These are phyloP conservation scores for Leccinum obscurum DNA, from an alignment of 768 basidiomycete genomes.

Conservation along the genomic window DNA sequence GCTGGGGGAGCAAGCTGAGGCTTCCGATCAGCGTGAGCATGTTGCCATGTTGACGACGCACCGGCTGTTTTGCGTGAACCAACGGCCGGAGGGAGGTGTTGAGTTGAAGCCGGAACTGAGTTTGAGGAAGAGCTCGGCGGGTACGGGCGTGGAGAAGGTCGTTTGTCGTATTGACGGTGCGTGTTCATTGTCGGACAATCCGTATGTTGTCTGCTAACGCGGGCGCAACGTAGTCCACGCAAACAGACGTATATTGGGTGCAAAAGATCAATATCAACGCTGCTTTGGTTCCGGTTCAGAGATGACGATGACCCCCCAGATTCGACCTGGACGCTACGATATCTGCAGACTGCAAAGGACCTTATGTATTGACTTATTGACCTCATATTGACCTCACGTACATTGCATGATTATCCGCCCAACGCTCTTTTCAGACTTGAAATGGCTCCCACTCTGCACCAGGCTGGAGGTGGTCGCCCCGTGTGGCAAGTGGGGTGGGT, in stretches of 20 bases:
- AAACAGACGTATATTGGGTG: constrained; percentile 41
- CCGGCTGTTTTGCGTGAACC: constrained; percentile 59
- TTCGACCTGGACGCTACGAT: neutral
- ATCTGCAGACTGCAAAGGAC: neutral
- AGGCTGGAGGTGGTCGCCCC: too few relatives aligned
- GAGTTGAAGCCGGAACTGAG: constrained; percentile 52
- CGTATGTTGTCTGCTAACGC: neutral
- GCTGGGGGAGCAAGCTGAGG: constrained; percentile 57
- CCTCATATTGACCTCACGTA: too few relatives aligned
- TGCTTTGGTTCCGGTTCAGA: neutral
- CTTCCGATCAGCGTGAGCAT: constrained; percentile 51
- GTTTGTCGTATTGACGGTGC: constrained; percentile 61
- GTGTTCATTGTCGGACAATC: constrained; percentile 20
- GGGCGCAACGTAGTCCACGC: constrained; percentile 41
- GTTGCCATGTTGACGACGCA: constrained; percentile 52
- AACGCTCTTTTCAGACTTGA: too few relatives aligned
- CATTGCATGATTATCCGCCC: too few relatives aligned
- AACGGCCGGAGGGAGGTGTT: constrained; percentile 34
- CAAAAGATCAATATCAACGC: constrained; percentile 37
- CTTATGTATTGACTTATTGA: too few relatives aligned
- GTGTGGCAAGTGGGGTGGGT: too few relatives aligned
- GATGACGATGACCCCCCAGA: neutral
- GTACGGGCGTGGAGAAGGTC: constrained; percentile 14
- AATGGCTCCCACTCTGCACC: too few relatives aligned
- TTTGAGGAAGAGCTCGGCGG: constrained; percentile 28